Conservation (phyloP, 139 green algal species). For the Volvox africanus region DNA sequence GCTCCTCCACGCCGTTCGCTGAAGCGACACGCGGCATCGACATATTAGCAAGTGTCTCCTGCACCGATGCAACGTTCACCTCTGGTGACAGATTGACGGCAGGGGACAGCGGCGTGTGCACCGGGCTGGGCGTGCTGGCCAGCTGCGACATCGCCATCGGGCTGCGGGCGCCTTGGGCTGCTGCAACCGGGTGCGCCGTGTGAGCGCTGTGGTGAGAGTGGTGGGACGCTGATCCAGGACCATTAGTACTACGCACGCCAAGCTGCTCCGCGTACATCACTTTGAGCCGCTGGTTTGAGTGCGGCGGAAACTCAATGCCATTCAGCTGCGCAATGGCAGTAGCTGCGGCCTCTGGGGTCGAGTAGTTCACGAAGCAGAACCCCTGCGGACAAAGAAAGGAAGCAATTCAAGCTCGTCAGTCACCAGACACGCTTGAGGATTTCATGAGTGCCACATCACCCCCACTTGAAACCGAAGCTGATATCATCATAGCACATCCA, state of each 20-base stretch:
- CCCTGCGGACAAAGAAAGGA: too few relatives aligned
- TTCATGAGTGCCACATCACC: too few relatives aligned
- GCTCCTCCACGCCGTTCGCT: slow-evolving; percentile 38
- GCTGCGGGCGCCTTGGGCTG: neutral
- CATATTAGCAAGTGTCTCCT: slow-evolving; percentile 52
- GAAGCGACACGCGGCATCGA: slow-evolving; percentile 44
- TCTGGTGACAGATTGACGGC: slow-evolving; percentile 23
- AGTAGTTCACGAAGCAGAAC: slow-evolving; percentile 93
- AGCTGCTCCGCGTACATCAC: slow-evolving; percentile 73
- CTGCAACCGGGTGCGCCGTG: neutral
- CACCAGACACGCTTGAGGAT: too few relatives aligned
- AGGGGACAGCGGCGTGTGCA: slow-evolving; percentile 41
- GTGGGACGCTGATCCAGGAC: neutral
- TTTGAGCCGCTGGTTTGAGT: slow-evolving; percentile 85
- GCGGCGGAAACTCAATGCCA: slow-evolving; percentile 86
- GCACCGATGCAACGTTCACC: slow-evolving; percentile 35
- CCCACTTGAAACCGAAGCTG: too few relatives aligned
- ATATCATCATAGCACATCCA: too few relatives aligned
- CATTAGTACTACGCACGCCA: slow-evolving; percentile 41
- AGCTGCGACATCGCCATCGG: slow-evolving; percentile 37
- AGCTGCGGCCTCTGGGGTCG: slow-evolving; percentile 74
- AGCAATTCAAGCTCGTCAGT: too few relatives aligned
- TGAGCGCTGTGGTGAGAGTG: slow-evolving; percentile 10
- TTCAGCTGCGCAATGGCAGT: slow-evolving; percentile 84
- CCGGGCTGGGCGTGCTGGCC: slow-evolving; percentile 29